Evolutionary conservation across 1,284 basidiomycete genomes (phyloP), one percentile per base, ranked within the genome.

Genomic region (Coniferiporia sulphurascens): DNA sequence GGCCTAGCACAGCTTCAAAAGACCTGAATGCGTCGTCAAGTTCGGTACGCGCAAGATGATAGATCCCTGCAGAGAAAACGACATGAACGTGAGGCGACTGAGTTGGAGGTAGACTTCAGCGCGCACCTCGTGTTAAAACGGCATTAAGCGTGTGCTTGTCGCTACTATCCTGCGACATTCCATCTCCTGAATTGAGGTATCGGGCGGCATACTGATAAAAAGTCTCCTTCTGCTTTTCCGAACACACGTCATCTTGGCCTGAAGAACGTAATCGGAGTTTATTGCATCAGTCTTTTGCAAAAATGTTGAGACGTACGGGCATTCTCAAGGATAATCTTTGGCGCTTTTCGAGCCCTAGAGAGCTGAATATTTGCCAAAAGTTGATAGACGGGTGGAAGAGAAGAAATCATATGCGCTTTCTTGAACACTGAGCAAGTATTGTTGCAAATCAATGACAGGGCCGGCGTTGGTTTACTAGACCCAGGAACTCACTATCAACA

Each of bases 311-410:
- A 53, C 89, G 71, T 69, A 93, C 91, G 84, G 59, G 93, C 86
- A 65, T 88, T 82, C 0, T 78, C 69, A 0, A 95, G 71, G 27
- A 90, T 76, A 4, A 88, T 68, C 68, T 93, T 95, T 0, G 95
- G 95, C 12, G 93, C 93, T 56, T 80, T 81, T 34, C 89, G 81
- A 1, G 93, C 89, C 64, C 84, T 78, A 1, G 88, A 84, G 59
- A 96, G 81, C 60, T 89, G 83, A 51, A 95, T 82, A 71, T 93
- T 94, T 1, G 92, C 93, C 21, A 93, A 77, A 59, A 96, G 78
- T 19, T 88, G 82, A 64, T 91, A 87, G 55, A 95, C 79, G 7
- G 90, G 87, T 21, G 79, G 81, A 55, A 84, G 71, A 0, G 79
- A 77, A 15, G 76, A 68, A 2, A n/a, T 70, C 12, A 74, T 73